Evolutionary conservation across 2,329 filamentous ascomycete genomes (phyloP).

Genomic region (Exophiala oligosperma): DNA sequence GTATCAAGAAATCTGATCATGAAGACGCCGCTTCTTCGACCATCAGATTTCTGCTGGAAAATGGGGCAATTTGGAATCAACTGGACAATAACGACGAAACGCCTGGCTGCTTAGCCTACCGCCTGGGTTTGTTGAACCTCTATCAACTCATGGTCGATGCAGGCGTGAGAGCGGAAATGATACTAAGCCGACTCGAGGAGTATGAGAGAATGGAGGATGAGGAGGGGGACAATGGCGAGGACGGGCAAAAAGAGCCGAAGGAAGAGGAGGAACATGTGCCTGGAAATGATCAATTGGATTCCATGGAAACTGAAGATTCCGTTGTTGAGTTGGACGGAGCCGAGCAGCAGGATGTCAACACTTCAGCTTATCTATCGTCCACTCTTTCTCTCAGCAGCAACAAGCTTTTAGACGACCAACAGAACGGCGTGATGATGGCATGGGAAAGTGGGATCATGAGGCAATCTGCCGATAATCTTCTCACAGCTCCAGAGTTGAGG

Average conservation of each 20-base stretch:
- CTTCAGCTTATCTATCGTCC: slow-evolving; percentile 61
- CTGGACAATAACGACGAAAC: slow-evolving; percentile 84
- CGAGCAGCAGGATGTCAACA: slow-evolving; percentile 18
- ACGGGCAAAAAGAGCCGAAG: slow-evolving; percentile 34
- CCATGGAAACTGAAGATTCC: slow-evolving; percentile 13
- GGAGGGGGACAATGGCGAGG: slow-evolving; percentile 36
- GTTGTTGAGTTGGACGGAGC: slow-evolving; percentile 33
- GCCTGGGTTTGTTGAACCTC: slow-evolving; percentile 66
- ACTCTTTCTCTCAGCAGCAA: slow-evolving; percentile 63
- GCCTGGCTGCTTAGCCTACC: slow-evolving; percentile 78
- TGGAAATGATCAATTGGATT: background rate
- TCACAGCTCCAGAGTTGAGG: slow-evolving; percentile 62
- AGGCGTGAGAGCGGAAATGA: slow-evolving; percentile 83
- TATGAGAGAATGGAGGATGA: slow-evolving; percentile 66
- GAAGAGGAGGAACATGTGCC: slow-evolving; percentile 33
- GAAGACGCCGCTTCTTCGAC: slow-evolving; percentile 49
- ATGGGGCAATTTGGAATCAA: slow-evolving; percentile 97
- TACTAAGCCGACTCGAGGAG: slow-evolving; percentile 77
- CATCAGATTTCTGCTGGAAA: slow-evolving; percentile 74
- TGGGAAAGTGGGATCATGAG: slow-evolving; percentile 90
- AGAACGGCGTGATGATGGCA: slow-evolving; percentile 90
- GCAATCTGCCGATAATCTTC: slow-evolving; percentile 68
- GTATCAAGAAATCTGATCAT: slow-evolving; percentile 37
- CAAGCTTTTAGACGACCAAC: slow-evolving; percentile 70
- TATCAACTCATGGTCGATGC: slow-evolving; percentile 86